Evolutionary conservation across 352 stramenopile species (phyloP).

Genomic region (Globisporangium orthogonon): DNA sequence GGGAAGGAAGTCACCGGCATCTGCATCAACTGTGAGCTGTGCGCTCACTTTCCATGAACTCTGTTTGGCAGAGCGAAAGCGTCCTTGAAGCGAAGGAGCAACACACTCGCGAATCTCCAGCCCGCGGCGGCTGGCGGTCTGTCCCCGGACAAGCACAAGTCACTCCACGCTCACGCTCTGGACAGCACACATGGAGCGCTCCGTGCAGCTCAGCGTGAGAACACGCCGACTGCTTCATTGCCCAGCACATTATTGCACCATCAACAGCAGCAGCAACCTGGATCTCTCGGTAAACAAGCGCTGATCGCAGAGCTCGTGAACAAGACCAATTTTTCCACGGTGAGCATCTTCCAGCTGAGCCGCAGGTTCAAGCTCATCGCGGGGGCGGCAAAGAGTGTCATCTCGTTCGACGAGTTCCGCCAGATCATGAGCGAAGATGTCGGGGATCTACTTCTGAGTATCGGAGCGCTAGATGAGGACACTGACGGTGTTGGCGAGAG

Average conservation of each 20-base stretch:
- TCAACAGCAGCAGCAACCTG: no score
- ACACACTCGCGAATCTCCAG: constrained; percentile 28
- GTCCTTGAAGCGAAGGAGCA: constrained; percentile 21
- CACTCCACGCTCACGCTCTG: constrained; percentile 6
- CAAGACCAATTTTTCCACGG: constrained; percentile 31
- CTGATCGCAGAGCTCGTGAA: constrained; percentile 38
- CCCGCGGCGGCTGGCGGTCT: constrained; percentile 4
- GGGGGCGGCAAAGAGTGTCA: constrained; percentile 23
- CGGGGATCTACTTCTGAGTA: constrained; percentile 17
- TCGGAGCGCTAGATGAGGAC: constrained; percentile 3
- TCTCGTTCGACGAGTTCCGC: constrained; percentile 34
- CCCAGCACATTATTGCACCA: no score
- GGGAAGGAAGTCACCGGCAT: no score
- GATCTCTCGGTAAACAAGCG: constrained; percentile 24
- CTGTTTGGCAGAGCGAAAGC: constrained; percentile 12
- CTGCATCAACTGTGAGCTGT: no score
- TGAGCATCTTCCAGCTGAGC: constrained; percentile 45
- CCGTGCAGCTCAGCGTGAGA: constrained; percentile 3
- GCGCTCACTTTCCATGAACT: neutral
- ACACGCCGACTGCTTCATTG: neutral
- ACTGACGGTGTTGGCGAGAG: constrained; percentile 3
- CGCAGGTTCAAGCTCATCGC: constrained; percentile 46
- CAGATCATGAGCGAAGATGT: constrained; percentile 34
- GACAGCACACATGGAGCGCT: constrained; percentile 20
- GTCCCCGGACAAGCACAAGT: constrained; percentile 12